A percentile compares a stretch with the other conserved stretches of the same genome.
These are phyloP conservation scores for Cyclocybe cylindracea DNA, from an alignment of 768 basidiomycete species.

Conservation along the genomic window DNA sequence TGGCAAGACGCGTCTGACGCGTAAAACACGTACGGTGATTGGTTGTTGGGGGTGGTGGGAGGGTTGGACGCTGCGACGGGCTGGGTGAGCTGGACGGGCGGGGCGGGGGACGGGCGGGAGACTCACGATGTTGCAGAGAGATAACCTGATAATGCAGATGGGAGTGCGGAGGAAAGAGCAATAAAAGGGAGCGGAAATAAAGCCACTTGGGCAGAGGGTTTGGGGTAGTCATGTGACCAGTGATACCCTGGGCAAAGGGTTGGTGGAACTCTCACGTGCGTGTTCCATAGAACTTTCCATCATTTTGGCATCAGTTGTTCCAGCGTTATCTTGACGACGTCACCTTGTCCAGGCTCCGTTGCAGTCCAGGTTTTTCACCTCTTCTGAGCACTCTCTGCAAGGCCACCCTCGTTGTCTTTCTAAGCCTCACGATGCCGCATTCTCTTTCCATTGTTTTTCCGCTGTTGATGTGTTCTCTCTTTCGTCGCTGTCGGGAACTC, in stretches of 20 bases:
- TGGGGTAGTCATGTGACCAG: slow-evolving; percentile 35
- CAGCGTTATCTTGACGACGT: slow-evolving; percentile 26
- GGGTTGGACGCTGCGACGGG: slow-evolving; percentile 7
- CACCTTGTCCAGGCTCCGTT: slow-evolving; percentile 6
- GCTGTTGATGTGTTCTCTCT: too few relatives aligned
- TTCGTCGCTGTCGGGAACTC: too few relatives aligned
- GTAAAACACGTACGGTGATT: slow-evolving; percentile 45
- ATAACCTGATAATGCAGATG: slow-evolving; percentile 35
- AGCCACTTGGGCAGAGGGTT: slow-evolving; percentile 75
- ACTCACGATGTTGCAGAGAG: slow-evolving; percentile 47
- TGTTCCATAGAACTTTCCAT: slow-evolving; percentile 22
- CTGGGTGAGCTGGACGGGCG: slow-evolving; percentile 35
- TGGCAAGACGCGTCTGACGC: slow-evolving; percentile 30
- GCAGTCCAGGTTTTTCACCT: too few relatives aligned
- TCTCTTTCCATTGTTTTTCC: too few relatives aligned
- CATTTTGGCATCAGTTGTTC: not conserved
- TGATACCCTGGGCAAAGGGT: slow-evolving; percentile 47
- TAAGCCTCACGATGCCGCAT: too few relatives aligned
- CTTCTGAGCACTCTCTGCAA: too few relatives aligned
- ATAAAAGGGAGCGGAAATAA: slow-evolving; percentile 63
- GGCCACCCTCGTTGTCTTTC: too few relatives aligned
- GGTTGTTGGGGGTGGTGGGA: slow-evolving; percentile 20
- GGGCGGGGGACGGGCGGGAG: slow-evolving; percentile 27
- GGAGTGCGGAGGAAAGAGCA: slow-evolving; percentile 46
- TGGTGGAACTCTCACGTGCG: slow-evolving; percentile 26